Conservation (phyloP, 1,139 yeast genomes). For the Debaryomyces psychrophilus region DNA sequence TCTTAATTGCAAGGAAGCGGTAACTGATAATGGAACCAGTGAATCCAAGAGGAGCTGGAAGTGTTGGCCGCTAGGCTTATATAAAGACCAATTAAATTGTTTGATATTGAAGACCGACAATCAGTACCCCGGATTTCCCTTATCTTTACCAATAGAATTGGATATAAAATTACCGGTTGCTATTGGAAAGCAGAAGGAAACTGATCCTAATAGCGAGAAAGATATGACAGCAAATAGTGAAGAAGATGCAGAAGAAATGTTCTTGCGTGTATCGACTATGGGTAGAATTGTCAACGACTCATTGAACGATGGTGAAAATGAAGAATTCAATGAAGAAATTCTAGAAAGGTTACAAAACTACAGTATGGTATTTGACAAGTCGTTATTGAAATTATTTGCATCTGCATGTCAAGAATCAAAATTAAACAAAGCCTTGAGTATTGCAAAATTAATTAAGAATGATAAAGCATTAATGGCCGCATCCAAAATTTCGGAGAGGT, state of each 20-base stretch:
- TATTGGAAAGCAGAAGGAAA: slow-evolving; percentile 11
- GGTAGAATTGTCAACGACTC: slow-evolving; percentile 54
- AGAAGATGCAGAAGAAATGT: slow-evolving; percentile 47
- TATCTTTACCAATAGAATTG: slow-evolving; percentile 81
- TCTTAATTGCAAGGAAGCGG: slow-evolving; percentile 64
- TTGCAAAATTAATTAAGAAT: slow-evolving; percentile 70
- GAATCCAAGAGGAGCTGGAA: slow-evolving; percentile 52
- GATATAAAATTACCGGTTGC: slow-evolving; percentile 66
- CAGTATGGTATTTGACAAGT: slow-evolving; percentile 64
- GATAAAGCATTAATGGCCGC: slow-evolving; percentile 87
- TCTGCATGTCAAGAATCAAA: slow-evolving; percentile 71
- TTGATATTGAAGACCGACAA: slow-evolving; percentile 68
- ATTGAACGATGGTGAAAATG: slow-evolving; percentile 34
- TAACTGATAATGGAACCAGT: slow-evolving; percentile 55
- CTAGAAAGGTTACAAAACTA: slow-evolving; percentile 53
- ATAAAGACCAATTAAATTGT: slow-evolving; percentile 69
- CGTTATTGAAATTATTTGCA: slow-evolving; percentile 76
- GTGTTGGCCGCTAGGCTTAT: slow-evolving; percentile 89
- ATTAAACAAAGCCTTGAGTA: slow-evolving; percentile 65
- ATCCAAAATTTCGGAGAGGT: slow-evolving; percentile 77
- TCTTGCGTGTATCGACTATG: slow-evolving; percentile 50
- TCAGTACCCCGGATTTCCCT: slow-evolving; percentile 65
- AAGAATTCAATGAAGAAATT: slow-evolving; percentile 42
- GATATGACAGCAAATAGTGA: slow-evolving; percentile 28
- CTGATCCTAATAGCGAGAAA: slow-evolving; percentile 23